Percentiles rank a stretch among this genome's conserved stretches.
Conservation (phyloP, 2,329 filamentous ascomycete species). For the Thelonectria blattea region DNA sequence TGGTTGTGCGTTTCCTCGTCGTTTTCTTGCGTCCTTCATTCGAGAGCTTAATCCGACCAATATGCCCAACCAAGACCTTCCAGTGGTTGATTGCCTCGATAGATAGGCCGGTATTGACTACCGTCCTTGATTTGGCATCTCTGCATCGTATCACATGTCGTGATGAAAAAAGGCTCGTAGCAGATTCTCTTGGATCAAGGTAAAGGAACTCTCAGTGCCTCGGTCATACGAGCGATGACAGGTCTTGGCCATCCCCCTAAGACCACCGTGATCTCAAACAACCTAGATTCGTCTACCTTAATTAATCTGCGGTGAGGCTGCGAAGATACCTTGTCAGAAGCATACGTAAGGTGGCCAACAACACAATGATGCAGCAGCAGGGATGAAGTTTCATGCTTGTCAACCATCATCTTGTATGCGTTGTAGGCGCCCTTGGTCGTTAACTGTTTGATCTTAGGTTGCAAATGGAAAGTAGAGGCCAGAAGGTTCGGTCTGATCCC, state of each 20-base stretch:
- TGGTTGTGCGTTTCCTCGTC: not conserved
- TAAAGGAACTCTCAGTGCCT: not conserved
- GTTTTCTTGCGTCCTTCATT: not conserved
- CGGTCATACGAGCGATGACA: not conserved
- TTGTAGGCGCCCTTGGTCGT: constrained; percentile 21
- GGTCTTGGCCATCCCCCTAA: constrained; percentile 5
- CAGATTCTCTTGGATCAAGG: not conserved
- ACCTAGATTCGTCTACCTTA: not conserved
- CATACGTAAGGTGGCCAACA: constrained; percentile 21
- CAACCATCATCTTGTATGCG: constrained; percentile 11
- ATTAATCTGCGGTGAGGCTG: constrained; percentile 29
- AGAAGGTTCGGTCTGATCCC: constrained; percentile 17
- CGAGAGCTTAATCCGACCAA: not conserved
- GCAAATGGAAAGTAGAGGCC: constrained; percentile 10
- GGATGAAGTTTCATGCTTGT: constrained; percentile 22
- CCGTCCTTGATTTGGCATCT: not conserved
- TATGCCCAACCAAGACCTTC: not conserved
- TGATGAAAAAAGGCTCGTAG: not conserved
- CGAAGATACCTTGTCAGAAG: constrained; percentile 5
- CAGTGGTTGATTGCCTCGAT: too few species aligned
- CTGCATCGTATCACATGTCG: not conserved
- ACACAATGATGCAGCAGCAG: not conserved
- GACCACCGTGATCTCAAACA: constrained; percentile 12
- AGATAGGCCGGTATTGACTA: not conserved
- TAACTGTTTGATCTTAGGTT: constrained; percentile 23